Percentiles rank a stretch among this genome's conserved stretches.
Evolutionary conservation across 352 stramenopile species (phyloP).

Genomic region (Pythium plurisporium): DNA sequence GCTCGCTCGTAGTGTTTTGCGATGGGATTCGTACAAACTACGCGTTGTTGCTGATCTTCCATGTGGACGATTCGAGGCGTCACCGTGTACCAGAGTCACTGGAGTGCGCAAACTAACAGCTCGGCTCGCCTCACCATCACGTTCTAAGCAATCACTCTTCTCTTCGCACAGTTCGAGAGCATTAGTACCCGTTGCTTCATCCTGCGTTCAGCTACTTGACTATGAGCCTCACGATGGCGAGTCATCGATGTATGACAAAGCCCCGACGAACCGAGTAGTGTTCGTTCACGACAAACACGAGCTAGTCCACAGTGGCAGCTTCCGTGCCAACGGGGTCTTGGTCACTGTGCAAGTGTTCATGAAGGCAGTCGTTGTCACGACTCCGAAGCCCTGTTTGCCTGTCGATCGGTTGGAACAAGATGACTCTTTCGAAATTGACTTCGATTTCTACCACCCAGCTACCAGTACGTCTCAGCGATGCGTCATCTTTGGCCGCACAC

Average conservation of each 20-base stretch:
- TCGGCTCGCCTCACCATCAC: neutral
- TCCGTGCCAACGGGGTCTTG: slow-evolving; percentile 49
- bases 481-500: slow-evolving; percentile 31
- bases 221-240: slow-evolving; percentile 10
- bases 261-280: slow-evolving; percentile 3
- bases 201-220: slow-evolving; percentile 48
- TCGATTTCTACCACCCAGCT: slow-evolving; percentile 54
- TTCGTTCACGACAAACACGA: slow-evolving; percentile 51
- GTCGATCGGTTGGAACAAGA: slow-evolving; percentile 42
- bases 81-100: slow-evolving; percentile 7
- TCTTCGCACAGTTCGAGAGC: slow-evolving; percentile 14
- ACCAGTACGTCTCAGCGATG: slow-evolving; percentile 28
- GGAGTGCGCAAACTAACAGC: neutral
- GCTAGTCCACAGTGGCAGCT: slow-evolving; percentile 52
- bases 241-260: too few species aligned
- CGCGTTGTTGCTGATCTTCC: slow-evolving; percentile 19
- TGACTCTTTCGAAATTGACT: slow-evolving; percentile 52
- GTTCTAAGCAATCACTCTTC: slow-evolving; percentile 27
- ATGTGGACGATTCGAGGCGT: slow-evolving; percentile 17
- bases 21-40: slow-evolving; percentile 8
- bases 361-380: slow-evolving; percentile 35
- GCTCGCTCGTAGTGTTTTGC: slow-evolving; percentile 5
- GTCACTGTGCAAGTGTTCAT: slow-evolving; percentile 53
- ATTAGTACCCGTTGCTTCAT: slow-evolving; percentile 22
- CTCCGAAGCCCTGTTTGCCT: slow-evolving; percentile 26